Conservation (phyloP, 2,329 filamentous ascomycete genomes). For the Pseudocercospora vitis region DNA sequence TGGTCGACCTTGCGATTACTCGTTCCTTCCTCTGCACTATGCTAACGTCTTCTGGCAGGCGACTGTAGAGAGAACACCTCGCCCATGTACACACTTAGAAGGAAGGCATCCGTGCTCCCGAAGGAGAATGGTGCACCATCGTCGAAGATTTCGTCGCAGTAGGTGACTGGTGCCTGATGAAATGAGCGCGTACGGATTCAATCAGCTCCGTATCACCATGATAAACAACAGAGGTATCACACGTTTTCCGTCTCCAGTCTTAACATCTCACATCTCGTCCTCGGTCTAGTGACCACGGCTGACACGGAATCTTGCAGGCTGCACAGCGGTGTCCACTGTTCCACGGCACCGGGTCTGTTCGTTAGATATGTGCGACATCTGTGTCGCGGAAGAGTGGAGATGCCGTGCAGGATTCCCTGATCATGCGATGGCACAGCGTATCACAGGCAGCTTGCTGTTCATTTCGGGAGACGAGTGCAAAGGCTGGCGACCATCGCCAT, state of each 20-base stretch:
- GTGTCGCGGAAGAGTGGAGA: not conserved
- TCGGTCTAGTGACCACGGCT: not conserved
- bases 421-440: not conserved
- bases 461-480: too few relatives aligned
- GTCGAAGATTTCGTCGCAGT: conserved; percentile 8
- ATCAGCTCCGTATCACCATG: not conserved
- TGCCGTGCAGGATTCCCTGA: not conserved
- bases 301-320: conserved; percentile 12
- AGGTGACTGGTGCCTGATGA: not conserved
- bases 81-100: conserved; percentile 24
- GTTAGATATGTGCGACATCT: not conserved
- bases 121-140: conserved; percentile 17
- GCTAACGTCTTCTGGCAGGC: conserved; percentile 15
- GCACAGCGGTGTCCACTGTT: not conserved
- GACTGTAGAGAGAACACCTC: conserved; percentile 25
- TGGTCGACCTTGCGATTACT: not conserved
- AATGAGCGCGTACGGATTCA: not conserved
- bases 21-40: not conserved
- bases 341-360: not conserved
- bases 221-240: conserved; percentile 16
- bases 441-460: not conserved
- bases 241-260: not conserved
- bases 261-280: not conserved
- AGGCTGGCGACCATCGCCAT: not conserved
- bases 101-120: conserved; percentile 19